phyloP scores from a whole-genome alignment of 345 rosid species.

The Erodium maritimum region DNA sequence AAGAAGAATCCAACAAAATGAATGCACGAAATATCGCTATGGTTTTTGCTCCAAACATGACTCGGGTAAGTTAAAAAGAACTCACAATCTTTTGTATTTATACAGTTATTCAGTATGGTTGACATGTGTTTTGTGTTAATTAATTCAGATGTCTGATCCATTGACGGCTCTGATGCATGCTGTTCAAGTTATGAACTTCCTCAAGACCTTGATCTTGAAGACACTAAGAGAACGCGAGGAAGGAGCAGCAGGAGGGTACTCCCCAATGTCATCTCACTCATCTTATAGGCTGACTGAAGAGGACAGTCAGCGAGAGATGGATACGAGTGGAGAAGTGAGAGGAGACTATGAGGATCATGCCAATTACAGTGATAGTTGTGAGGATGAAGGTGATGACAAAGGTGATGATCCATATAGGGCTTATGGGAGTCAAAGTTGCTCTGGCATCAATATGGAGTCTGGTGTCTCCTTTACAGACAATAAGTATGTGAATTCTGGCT shows the following conservation, averaged over 20 bases:
- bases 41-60: slow-evolving; percentile 96
- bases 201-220: slow-evolving; percentile 61
- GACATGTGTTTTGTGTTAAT: slow-evolving; percentile 4
- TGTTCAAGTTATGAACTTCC: slow-evolving; percentile 96
- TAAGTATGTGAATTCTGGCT: slow-evolving; percentile 27
- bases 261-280: slow-evolving; percentile 54
- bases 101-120: too few species aligned
- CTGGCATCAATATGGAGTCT: slow-evolving; percentile 22
- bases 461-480: slow-evolving; percentile 31
- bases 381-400: slow-evolving; percentile 20
- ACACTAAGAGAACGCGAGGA: slow-evolving; percentile 64
- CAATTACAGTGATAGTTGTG: slow-evolving; percentile 21
- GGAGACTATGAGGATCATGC: slow-evolving; percentile 37
- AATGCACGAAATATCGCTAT: slow-evolving; percentile 90
- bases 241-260: slow-evolving; percentile 44
- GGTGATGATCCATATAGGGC: slow-evolving; percentile 4
- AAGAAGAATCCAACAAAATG: slow-evolving; percentile 88
- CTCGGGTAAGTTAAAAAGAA: slow-evolving; percentile 45
- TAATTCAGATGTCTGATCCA: slow-evolving; percentile 80
- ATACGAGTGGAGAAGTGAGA: slow-evolving; percentile 59
- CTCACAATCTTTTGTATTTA: not conserved
- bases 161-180: slow-evolving; percentile 92
- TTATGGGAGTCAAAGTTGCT: slow-evolving; percentile 13
- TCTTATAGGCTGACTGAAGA: slow-evolving; percentile 42
- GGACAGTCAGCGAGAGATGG: slow-evolving; percentile 71